Percentiles rank a stretch among this genome's conserved stretches.
phyloP scores from a whole-genome alignment of 2,329 filamentous ascomycete genomes.

The Aspergillaceae sp. region DNA sequence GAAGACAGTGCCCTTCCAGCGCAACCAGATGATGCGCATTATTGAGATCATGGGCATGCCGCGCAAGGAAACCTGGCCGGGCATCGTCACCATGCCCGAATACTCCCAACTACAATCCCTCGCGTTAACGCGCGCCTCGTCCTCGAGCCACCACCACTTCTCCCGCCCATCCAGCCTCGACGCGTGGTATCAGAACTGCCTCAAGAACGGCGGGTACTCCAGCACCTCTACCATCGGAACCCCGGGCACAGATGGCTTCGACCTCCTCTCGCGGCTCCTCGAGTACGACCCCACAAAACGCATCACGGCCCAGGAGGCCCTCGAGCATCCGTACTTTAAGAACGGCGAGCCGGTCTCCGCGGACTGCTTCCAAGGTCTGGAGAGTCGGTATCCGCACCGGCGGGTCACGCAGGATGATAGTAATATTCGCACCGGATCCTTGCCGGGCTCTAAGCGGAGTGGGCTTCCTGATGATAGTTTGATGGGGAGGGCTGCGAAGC shows the following conservation, averaged over 20 bases:
- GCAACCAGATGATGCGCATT: conserved; percentile 98
- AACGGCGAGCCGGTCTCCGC: conserved; percentile 59
- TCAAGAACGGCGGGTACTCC: conserved; percentile 50
- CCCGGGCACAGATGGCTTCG: conserved; percentile 68
- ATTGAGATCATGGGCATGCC: conserved; percentile 92
- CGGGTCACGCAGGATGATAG: conserved; percentile 92
- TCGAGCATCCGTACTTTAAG: conserved; percentile 85
- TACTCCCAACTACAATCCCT: conserved; percentile 59
- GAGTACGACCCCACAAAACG: conserved; percentile 90
- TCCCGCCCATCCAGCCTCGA: conserved; percentile 56
- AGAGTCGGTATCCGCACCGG: conserved; percentile 79
- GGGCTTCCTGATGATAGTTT: conserved; percentile 74
- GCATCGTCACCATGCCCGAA: conserved; percentile 78
- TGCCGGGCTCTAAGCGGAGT: conserved; percentile 85
- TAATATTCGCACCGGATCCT: conserved; percentile 80
- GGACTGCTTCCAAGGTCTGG: conserved; percentile 86
- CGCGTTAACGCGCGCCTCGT: conserved; percentile 34
- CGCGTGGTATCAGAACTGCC: conserved; percentile 68
- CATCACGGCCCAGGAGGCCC: conserved; percentile 74
- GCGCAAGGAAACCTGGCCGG: conserved; percentile 79
- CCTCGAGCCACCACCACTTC: conserved; percentile 29
- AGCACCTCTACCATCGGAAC: conserved; percentile 44
- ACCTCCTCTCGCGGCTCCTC: conserved; percentile 69
- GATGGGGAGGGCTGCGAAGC: conserved; percentile 47
- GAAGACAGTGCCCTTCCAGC: conserved; percentile 93